Evolutionary conservation across 306 rosid species (phyloP).

Genomic region (Cyamopsis tetragonoloba): DNA sequence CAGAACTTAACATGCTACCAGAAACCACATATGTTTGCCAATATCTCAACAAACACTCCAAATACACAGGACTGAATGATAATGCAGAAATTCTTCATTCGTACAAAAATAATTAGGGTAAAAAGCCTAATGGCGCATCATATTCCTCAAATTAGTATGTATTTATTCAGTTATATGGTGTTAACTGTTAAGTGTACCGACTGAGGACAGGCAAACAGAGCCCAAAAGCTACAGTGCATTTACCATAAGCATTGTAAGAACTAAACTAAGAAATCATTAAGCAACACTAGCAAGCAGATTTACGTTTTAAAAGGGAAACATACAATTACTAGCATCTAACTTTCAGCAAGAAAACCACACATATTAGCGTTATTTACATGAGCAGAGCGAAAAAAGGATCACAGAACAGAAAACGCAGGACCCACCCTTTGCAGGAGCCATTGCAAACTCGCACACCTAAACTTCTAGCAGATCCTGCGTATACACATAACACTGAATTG

Average conservation of each 20-base stretch:
- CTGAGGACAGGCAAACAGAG: background rate
- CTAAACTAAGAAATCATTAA: too few species aligned
- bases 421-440: slow-evolving; percentile 42
- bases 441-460: slow-evolving; percentile 12
- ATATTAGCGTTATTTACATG: background rate
- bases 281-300: background rate
- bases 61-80: background rate
- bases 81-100: background rate
- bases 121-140: background rate
- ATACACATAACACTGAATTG: background rate
- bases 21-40: background rate
- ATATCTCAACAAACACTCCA: background rate
- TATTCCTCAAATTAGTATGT: background rate
- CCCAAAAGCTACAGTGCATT: background rate
- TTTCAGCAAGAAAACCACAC: background rate
- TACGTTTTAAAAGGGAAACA: background rate
- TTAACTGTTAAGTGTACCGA: too few species aligned
- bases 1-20: background rate
- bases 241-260: background rate
- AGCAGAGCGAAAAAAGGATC: background rate
- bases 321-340: background rate
- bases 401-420: background rate
- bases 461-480: slow-evolving; percentile 22
- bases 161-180: background rate
- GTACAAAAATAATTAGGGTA: background rate